These are phyloP conservation scores for Neopestalotiopsis sp. DNA, from an alignment of 2,329 filamentous ascomycete genomes.

Conservation along the genomic window DNA sequence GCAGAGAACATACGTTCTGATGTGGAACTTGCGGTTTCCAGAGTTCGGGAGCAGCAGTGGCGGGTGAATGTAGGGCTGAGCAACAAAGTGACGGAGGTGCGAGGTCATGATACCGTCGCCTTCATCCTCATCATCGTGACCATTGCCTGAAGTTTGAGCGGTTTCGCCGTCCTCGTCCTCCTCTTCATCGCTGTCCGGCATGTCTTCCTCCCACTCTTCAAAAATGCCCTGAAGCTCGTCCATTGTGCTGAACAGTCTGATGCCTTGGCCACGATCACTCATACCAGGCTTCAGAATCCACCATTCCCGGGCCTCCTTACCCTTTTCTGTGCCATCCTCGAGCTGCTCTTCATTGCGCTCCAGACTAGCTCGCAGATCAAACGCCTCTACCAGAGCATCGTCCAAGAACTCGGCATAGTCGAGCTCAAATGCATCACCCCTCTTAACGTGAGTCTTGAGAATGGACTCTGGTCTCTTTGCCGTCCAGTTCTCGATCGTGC, in stretches of 20 bases:
- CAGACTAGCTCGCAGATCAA: conserved; percentile 82
- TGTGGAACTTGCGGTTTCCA: conserved; percentile 87
- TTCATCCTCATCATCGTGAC: conserved; percentile 27
- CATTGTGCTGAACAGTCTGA: conserved; percentile 85
- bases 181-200: conserved; percentile 69
- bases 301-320: conserved; percentile 69
- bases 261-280: conserved; percentile 95
- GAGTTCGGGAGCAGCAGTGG: conserved; percentile 73
- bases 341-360: conserved; percentile 62
- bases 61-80: conserved; percentile 91
- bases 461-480: conserved; percentile 79
- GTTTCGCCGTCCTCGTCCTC: conserved; percentile 49
- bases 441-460: conserved; percentile 73
- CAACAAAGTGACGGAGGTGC: conserved; percentile 93
- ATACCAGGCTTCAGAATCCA: conserved; percentile 99
- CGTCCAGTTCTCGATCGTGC: conserved; percentile 83
- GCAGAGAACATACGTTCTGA: conserved; percentile 88
- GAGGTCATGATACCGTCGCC: conserved; percentile 75
- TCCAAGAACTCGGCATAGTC: conserved; percentile 98
- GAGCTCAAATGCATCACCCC: conserved; percentile 85
- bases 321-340: conserved; percentile 20
- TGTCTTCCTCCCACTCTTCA: conserved; percentile 82
- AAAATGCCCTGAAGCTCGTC: conserved; percentile 86
- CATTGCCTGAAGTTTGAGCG: conserved; percentile 17
- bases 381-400: conserved; percentile 88